These are phyloP conservation scores for Collariella sp. DNA, from an alignment of 495 filamentous ascomycete genomes.

Conservation along the genomic window DNA sequence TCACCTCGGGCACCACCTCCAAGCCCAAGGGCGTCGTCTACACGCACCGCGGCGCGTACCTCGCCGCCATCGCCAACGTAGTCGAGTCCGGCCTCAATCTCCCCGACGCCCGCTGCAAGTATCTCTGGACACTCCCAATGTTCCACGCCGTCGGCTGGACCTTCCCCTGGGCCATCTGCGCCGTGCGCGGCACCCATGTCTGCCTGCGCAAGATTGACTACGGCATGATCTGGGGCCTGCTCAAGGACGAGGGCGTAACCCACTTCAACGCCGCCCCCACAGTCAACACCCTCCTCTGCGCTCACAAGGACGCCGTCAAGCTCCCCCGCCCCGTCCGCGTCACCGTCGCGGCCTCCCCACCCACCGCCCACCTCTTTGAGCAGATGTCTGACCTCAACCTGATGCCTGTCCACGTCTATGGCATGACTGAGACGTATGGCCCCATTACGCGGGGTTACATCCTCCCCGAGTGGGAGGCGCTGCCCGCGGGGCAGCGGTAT, in stretches of 20 bases:
- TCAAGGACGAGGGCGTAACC: slow-evolving; percentile 77
- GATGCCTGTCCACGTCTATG: slow-evolving; percentile 89
- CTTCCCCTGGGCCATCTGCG: slow-evolving; percentile 82
- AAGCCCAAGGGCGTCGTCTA: slow-evolving; percentile 89
- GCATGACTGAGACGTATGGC: slow-evolving; percentile 91
- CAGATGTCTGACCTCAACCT: slow-evolving; percentile 81
- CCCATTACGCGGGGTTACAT: slow-evolving; percentile 91
- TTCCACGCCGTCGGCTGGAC: slow-evolving; percentile 94
- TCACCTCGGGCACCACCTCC: slow-evolving; percentile 91
- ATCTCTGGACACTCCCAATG: slow-evolving; percentile 92
- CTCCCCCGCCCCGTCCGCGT: slow-evolving; percentile 70
- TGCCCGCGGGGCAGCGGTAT: slow-evolving; percentile 67
- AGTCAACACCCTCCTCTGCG: slow-evolving; percentile 89
- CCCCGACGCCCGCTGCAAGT: slow-evolving; percentile 57
- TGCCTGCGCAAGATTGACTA: slow-evolving; percentile 95
- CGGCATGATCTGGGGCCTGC: slow-evolving; percentile 75
- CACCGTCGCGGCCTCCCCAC: slow-evolving; percentile 87
- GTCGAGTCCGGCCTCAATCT: slow-evolving; percentile 81
- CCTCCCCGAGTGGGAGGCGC: slow-evolving; percentile 68
- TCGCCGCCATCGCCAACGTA: slow-evolving; percentile 76
- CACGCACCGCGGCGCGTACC: slow-evolving; percentile 78
- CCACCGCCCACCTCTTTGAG: slow-evolving; percentile 80
- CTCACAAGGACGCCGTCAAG: slow-evolving; percentile 56
- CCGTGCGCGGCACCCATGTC: slow-evolving; percentile 87
- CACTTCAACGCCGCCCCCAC: slow-evolving; percentile 96